Base-by-base conservation (phyloP, 2,329 filamentous ascomycete species). In the Colletotrichum coccodes region DNA sequence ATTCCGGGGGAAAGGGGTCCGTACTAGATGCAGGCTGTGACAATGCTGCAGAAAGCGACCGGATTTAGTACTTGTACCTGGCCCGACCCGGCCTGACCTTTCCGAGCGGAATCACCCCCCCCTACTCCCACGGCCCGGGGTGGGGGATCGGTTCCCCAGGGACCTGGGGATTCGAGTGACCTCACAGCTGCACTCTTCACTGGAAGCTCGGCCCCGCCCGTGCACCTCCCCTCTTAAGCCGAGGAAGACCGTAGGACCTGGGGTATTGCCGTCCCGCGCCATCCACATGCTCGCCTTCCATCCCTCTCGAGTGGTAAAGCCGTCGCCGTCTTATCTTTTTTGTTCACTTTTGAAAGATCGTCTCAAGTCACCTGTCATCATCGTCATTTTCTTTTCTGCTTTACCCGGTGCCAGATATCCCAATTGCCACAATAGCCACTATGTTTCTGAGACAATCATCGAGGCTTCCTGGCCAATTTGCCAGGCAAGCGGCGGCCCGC, bases 401-500 rank as follows among this genome's bases (percentile, higher is more conserved):
- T 50, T 56, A 32, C n/a, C 58, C 53, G 34, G 18, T 50, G 34
- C 23, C 49, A 30, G 14, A 50, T 40, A 60, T 23, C 30, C 40
- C 16, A 23, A 14, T 23, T 52, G 28, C 50, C 61, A 65, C 60
- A 60, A 7, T 70, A 70, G n/a, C 38, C 70, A 73, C 56, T 58
- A 81, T 80, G 79, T 69, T 74, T 58, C 65, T 72, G 28, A 68
- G 76, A 71, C 80, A 79, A 73, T 75, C 79, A 47, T 75, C 78
- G 64, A 75, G 76, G 68, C 72, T 80, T 59, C 72, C 77, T 52
- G 74, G 77, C 71, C 79, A 79, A 70, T 71, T 82, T n/a, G 77
- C 77, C 57, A 76, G 78, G 72, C 81, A 83, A 78, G 77, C 81
- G 76, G 72, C 80, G 36, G 75, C 78, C 59, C 83, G 86, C 60